phyloP scores from a whole-genome alignment of 495 filamentous ascomycete genomes.

The Aspergillus ostianus region DNA sequence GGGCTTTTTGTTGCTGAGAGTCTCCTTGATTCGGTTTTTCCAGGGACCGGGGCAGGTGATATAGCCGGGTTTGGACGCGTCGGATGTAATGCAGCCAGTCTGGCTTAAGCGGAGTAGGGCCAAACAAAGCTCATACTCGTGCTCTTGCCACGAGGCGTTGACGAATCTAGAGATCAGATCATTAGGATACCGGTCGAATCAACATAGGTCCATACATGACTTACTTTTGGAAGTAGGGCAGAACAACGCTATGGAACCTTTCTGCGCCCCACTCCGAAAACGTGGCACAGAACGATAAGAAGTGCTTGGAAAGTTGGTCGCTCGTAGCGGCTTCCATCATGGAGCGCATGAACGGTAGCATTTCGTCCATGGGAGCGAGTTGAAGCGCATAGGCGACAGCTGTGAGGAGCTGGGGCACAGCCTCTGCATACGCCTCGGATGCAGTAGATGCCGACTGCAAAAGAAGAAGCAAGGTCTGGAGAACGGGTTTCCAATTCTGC shows the following conservation, averaged over 20 bases:
- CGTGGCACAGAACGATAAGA: conserved; percentile 80
- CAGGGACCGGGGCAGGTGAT: conserved; percentile 63
- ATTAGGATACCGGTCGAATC: conserved; percentile 6
- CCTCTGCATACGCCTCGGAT: conserved; percentile 40
- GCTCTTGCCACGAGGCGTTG: conserved; percentile 64
- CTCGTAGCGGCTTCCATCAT: conserved; percentile 63
- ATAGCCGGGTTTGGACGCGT: conserved; percentile 50
- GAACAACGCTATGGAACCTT: conserved; percentile 71
- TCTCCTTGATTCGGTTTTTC: conserved; percentile 66
- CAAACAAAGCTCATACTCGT: conserved; percentile 66
- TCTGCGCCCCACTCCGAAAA: conserved; percentile 70
- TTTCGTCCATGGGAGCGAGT: conserved; percentile 73
- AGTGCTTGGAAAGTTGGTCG: conserved; percentile 61
- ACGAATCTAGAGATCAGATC: conserved; percentile 56
- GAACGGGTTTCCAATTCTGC: conserved; percentile 64
- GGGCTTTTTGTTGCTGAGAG: conserved; percentile 49
- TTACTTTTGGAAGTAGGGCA: conserved; percentile 78
- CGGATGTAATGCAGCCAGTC: conserved; percentile 45
- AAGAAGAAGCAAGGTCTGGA: conserved; percentile 55
- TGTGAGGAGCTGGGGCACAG: conserved; percentile 59
- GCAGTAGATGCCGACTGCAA: conserved; percentile 45
- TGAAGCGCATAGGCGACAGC: conserved; percentile 66
- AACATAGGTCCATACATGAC: not conserved
- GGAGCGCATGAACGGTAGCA: conserved; percentile 64
- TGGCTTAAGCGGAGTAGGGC: conserved; percentile 66